Percentiles rank a stretch among this genome's conserved stretches.
Evolutionary conservation across 2,329 filamentous ascomycete genomes (phyloP).

Genomic region (Nothopassalora personata): DNA sequence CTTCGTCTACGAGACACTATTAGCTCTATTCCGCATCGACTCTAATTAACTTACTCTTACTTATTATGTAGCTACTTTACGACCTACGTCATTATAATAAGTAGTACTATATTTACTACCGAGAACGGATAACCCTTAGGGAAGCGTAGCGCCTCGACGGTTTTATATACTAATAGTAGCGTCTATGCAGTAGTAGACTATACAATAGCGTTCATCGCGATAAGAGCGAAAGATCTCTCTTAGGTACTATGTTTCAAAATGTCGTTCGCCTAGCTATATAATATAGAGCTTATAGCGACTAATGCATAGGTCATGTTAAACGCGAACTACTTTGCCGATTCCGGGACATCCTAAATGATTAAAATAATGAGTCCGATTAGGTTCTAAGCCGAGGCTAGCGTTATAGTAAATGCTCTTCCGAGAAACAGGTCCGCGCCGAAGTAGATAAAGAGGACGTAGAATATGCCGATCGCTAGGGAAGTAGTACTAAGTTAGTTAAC

Average conservation of each 20-base stretch:
- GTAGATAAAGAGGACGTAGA: constrained; percentile 51
- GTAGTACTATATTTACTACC: constrained; percentile 35
- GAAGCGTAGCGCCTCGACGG: constrained; percentile 41
- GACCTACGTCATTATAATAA: constrained; percentile 28
- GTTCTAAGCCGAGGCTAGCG: constrained; percentile 47
- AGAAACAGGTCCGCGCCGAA: constrained; percentile 52
- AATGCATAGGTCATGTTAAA: constrained; percentile 48
- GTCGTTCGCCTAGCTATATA: constrained; percentile 54
- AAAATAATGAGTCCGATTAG: constrained; percentile 51
- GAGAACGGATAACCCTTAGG: constrained; percentile 42
- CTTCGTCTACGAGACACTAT: neutral
- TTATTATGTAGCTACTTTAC: constrained; percentile 9
- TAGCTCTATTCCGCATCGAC: neutral
- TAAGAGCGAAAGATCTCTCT: constrained; percentile 47
- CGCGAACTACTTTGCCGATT: constrained; percentile 51
- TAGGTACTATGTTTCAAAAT: constrained; percentile 43
- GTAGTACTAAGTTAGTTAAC: constrained; percentile 51
- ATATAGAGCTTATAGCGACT: constrained; percentile 49
- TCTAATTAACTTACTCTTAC: constrained; percentile 10
- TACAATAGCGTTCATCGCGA: constrained; percentile 50
- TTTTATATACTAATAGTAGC: constrained; percentile 48
- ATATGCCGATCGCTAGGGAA: constrained; percentile 52
- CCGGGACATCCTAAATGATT: constrained; percentile 52
- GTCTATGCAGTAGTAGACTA: constrained; percentile 56
- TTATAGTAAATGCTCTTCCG: constrained; percentile 53